Base-by-base conservation (phyloP, 331 rosid species). In the Malus hybrid region DNA sequence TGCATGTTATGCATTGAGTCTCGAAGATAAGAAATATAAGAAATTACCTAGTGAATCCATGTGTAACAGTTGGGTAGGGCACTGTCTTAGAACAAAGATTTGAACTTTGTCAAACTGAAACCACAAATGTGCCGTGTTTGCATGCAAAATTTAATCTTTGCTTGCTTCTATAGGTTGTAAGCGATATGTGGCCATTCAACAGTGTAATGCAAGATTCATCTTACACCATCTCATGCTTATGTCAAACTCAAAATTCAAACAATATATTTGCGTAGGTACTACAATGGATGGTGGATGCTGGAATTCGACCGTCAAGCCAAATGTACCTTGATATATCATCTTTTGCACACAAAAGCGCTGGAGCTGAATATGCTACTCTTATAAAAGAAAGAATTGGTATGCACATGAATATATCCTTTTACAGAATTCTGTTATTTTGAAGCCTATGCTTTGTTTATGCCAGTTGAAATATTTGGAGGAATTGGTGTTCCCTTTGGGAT, bases 201-300 rank as follows among this genome's bases (percentile, higher is more conserved):
- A 33, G 18, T 14, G 39, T 71, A 27, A 54, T 33, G 20, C 36
- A 72, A 33, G 36, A 36, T 56, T 72, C 55, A 5, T 10, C 10
- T 22, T 81, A 39, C 73, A 4, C 48, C 54, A 29, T 57, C 39
- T 46, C 33, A 52, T 54, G 48, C 39, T 65, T 48, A 42, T 79
- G 67, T 60, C 42, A 50, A 8, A 27, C 36, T 15, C 48, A 69
- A 57, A 75, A 73, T 78, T 71, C 36, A 69, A 52, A 62, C 60
- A 66, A 76, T 50, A 10, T 13, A 52, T 71, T 74, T 36, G 27
- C 33, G 70, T 85, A 91, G 98, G 97, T 91, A 33, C 80, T 93
- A 80, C 88, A 88, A 54, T 93, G 98, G 98, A 93, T 93, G 98
- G 88, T 83, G 76, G 98, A 91, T 77, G 87, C 92, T 0, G 94